Percentiles rank a stretch among this genome's conserved stretches.
phyloP scores from a whole-genome alignment of 805 yeast genomes.

The Torulaspora indica region DNA sequence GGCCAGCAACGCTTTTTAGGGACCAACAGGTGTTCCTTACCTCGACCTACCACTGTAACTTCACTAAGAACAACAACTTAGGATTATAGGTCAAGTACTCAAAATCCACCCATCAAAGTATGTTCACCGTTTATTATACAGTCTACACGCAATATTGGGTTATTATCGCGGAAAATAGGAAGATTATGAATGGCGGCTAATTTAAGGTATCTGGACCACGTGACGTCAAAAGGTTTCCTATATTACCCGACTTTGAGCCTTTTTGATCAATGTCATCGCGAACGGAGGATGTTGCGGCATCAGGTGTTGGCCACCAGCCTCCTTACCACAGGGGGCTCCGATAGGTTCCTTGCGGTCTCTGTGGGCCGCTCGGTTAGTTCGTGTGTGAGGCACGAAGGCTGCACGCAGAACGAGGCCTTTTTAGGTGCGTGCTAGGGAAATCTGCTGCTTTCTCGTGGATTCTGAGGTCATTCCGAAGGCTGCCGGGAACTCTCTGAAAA shows the following conservation, averaged over 20 bases:
- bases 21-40: neutral
- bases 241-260: neutral
- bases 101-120: too few relatives aligned
- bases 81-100: neutral
- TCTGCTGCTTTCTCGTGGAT: neutral
- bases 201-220: neutral
- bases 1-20: neutral
- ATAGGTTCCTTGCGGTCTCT: neutral
- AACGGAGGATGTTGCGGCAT: neutral
- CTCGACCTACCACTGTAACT: neutral
- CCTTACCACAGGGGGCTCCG: too few relatives aligned
- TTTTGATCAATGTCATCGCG: neutral
- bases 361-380: neutral
- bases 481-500: constrained; percentile 1
- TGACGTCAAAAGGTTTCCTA: neutral
- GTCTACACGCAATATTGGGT: neutral
- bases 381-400: neutral
- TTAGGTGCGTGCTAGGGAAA: neutral
- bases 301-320: too few relatives aligned
- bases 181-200: neutral
- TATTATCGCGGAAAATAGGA: neutral
- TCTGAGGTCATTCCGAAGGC: constrained; percentile 1
- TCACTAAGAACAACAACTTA: neutral
- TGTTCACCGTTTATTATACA: neutral
- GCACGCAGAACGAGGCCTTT: neutral